Percentiles rank a stretch among this genome's conserved stretches.
These are phyloP conservation scores for Setaria italica DNA, from an alignment of 202 grass and related monocot species.

Conservation along the genomic window DNA sequence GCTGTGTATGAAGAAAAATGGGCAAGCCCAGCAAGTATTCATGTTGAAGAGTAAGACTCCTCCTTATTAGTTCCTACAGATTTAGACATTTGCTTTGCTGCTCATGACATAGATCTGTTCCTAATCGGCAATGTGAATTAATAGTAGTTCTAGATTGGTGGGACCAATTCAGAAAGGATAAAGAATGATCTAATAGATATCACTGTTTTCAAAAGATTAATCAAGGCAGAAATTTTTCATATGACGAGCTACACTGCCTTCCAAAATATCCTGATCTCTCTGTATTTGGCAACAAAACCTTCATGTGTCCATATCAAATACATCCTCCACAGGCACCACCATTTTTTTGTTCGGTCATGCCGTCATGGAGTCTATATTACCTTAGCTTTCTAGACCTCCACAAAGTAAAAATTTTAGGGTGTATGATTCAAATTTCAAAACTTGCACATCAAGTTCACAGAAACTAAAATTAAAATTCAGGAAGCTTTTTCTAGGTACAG, in stretches of 20 bases:
- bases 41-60: slow-evolving; percentile 72
- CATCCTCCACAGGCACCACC: neutral
- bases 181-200: neutral
- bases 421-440: slow-evolving; percentile 12
- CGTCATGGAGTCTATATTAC: neutral
- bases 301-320: slow-evolving; percentile 10
- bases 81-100: slow-evolving; percentile 34
- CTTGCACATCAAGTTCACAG: neutral
- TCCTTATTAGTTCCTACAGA: neutral
- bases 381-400: slow-evolving; percentile 12
- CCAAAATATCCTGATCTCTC: neutral
- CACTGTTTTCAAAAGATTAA: slow-evolving; percentile 2
- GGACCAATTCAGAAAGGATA: slow-evolving; percentile 25
- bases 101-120: slow-evolving; percentile 17
- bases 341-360: neutral
- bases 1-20: slow-evolving; percentile 93
- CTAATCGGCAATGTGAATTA: slow-evolving; percentile 29
- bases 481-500: neutral
- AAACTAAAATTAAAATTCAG: neutral
- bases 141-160: slow-evolving; percentile 18
- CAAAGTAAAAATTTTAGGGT: neutral
- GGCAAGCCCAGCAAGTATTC: slow-evolving; percentile 71
- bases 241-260: neutral
- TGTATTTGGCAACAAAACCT: slow-evolving; percentile 34
- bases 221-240: neutral